phyloP scores from a whole-genome alignment of 805 yeast genomes.

The Kluyveromyces wickerhamii region DNA sequence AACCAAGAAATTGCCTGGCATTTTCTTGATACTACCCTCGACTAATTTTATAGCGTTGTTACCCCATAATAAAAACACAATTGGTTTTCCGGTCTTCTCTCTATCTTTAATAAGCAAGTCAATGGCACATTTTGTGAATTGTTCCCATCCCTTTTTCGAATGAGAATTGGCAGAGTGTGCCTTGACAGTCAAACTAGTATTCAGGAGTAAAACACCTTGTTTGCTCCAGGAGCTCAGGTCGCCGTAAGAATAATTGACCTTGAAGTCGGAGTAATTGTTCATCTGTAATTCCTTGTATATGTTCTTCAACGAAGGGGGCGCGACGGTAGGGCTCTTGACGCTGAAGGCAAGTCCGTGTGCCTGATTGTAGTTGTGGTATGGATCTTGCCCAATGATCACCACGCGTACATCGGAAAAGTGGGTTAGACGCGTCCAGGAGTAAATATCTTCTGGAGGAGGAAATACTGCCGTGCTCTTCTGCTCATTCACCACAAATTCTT shows the following conservation, averaged over 20 bases:
- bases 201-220: conserved; percentile 80
- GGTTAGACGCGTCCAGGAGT: conserved; percentile 87
- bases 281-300: conserved; percentile 69
- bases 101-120: conserved; percentile 43
- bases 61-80: conserved; percentile 80
- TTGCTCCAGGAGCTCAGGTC: conserved; percentile 77
- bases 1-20: conserved; percentile 36
- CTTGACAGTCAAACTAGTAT: conserved; percentile 82
- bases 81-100: conserved; percentile 38
- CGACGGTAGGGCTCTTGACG: conserved; percentile 73
- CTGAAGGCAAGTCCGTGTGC: conserved; percentile 97
- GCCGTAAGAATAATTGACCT: conserved; percentile 39
- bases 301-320: conserved; percentile 83
- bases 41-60: conserved; percentile 61
- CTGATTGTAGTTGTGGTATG: conserved; percentile 86
- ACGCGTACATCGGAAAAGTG: conserved; percentile 70
- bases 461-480: conserved; percentile 45
- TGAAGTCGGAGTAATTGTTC: conserved; percentile 67
- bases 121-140: conserved; percentile 70
- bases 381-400: conserved; percentile 89
- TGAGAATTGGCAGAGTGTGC: conserved; percentile 94
- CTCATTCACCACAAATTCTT: conserved; percentile 50
- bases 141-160: conserved; percentile 86
- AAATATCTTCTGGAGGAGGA: conserved; percentile 71
- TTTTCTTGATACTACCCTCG: conserved; percentile 30